Base-by-base conservation (phyloP, 495 filamentous ascomycete species). In the Hypoxylon crocopeplum region DNA sequence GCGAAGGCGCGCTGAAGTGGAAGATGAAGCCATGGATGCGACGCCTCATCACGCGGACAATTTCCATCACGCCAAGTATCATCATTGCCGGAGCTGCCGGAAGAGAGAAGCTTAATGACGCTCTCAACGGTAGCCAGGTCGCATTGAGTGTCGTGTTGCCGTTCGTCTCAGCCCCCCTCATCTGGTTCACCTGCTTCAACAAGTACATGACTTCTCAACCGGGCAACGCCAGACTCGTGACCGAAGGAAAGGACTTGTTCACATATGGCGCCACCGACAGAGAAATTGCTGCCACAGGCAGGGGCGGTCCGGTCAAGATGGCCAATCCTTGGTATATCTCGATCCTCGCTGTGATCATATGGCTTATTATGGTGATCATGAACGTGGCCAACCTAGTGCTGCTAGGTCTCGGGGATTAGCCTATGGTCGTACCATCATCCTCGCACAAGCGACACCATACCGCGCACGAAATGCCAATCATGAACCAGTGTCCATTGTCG, bases 171-270 rank as follows among this genome's bases (percentile, higher is more conserved):
- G 90, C 90, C 3, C 92, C 92, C 15, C 74, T 97, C 16, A 88
- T 97, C 59, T 97, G 86, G 69, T 96, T 96, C 64, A 97, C 92
- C 0, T 91, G 88, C 55, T 78, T 86, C 37, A 86, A 87, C 54
- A 82, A 84, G 59, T 94, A 90, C 68, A 96, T 97, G 92, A 88
- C 81, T 17, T 90, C 91, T 5, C 66, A 72, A 59, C 54, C 59
- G 12, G 68, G 75, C 40, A 45, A 53, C 48, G 70, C 76, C 16
- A 50, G 72, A 25, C 69, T 69, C 22, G 70, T 65, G 38, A 57
- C 56, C 27, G 70, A 74, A n/a, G 64, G 67, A 15, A 56, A 45
- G 12, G 56, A 57, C 7, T 21, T 38, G 11, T 51, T 36, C 19
- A 29, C 61, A 22, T 13, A 11, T 34, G 42, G 37, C 21, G 42